Percentiles rank a stretch among this genome's conserved stretches.
Conservation (phyloP, 2,329 filamentous ascomycete species). For the Coniosporium tulheliwenetii region DNA sequence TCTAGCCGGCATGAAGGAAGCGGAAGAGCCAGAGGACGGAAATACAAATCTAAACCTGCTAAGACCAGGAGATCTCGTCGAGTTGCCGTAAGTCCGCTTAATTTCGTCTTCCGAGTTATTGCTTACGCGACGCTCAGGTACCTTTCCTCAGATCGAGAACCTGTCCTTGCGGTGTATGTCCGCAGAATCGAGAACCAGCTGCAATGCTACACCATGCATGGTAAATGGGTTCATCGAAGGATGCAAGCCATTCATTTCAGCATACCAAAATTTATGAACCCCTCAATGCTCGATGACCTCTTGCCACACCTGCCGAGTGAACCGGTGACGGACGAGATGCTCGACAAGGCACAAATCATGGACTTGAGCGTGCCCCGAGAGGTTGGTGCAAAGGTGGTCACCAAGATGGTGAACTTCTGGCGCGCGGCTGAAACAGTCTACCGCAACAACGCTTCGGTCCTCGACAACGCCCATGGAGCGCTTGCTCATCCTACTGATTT, state of each 20-base stretch:
- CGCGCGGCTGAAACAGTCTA: conserved; percentile 30
- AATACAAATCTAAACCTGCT: conserved; percentile 16
- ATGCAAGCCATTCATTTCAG: conserved; percentile 29
- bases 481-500: conserved; percentile 28
- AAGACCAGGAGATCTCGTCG: conserved; percentile 32
- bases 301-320: conserved; percentile 34
- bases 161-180: conserved; percentile 34
- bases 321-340: conserved; percentile 16
- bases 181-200: conserved; percentile 21
- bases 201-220: conserved; percentile 35
- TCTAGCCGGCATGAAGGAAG: conserved; percentile 8
- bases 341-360: conserved; percentile 18
- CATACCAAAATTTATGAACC: conserved; percentile 31
- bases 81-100: conserved; percentile 17
- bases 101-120: not conserved
- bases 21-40: conserved; percentile 10
- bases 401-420: conserved; percentile 26
- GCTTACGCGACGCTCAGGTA: not conserved
- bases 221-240: conserved; percentile 27
- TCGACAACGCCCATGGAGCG: conserved; percentile 33
- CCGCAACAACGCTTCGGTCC: conserved; percentile 24
- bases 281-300: conserved; percentile 28
- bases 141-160: conserved; percentile 14
- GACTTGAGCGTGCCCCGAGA: conserved; percentile 27
- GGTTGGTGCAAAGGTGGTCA: conserved; percentile 27